phyloP scores from a whole-genome alignment of 2,329 filamentous ascomycete species.

The Trichoderma asperellum region DNA sequence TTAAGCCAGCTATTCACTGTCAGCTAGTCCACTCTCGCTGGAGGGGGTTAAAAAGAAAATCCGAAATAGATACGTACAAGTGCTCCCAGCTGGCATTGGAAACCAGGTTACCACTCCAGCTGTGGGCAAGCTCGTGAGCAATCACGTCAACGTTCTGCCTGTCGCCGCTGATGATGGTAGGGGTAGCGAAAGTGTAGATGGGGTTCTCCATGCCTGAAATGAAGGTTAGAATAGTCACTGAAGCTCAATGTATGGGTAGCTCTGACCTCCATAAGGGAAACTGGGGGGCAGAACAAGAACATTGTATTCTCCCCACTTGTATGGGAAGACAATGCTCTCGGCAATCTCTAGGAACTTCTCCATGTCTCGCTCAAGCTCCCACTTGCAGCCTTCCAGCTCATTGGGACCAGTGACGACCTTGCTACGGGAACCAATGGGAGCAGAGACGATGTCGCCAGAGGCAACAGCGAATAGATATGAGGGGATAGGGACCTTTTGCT shows the following conservation, averaged over 20 bases:
- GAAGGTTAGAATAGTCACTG: background rate
- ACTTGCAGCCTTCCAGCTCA: constrained; percentile 79
- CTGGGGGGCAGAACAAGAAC: constrained; percentile 86
- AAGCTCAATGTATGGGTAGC: background rate
- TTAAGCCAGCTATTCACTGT: constrained; percentile 61
- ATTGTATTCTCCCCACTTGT: constrained; percentile 95
- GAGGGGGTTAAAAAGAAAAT: too few species aligned
- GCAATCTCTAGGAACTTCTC: constrained; percentile 89
- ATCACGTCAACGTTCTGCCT: constrained; percentile 94
- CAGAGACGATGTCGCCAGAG: constrained; percentile 79
- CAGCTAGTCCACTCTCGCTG: background rate
- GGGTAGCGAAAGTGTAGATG: constrained; percentile 92
- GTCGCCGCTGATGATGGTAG: constrained; percentile 89
- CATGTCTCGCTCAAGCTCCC: constrained; percentile 89
- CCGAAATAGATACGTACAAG: constrained; percentile 54
- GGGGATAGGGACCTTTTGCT: constrained; percentile 90
- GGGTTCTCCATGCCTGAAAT: constrained; percentile 81
- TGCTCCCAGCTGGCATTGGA: constrained; percentile 82
- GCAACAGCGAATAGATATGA: constrained; percentile 95
- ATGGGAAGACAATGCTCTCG: constrained; percentile 80
- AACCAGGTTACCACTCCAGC: constrained; percentile 89
- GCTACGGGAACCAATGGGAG: constrained; percentile 84
- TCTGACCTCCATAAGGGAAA: constrained; percentile 80
- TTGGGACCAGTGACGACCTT: constrained; percentile 87
- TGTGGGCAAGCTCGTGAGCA: constrained; percentile 77